These are phyloP conservation scores for Ulota crispa DNA, from an alignment of 225 moss, liverwort and hornwort genomes.

Conservation along the genomic window DNA sequence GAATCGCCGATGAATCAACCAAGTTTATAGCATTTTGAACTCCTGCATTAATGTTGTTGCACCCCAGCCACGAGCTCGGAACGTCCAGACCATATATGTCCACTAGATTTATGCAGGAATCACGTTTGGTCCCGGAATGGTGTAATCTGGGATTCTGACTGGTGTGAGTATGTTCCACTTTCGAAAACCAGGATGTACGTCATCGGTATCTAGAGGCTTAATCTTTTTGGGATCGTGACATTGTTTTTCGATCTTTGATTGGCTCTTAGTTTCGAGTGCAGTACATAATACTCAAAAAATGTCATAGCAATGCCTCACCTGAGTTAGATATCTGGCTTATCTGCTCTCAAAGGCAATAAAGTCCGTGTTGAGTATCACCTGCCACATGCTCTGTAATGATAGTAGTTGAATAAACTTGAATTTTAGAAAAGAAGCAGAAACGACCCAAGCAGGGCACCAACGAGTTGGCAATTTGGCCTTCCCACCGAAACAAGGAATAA, in stretches of 20 bases:
- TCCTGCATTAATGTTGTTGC: background rate
- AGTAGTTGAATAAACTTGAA: background rate
- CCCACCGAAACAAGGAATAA: background rate
- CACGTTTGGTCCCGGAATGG: background rate
- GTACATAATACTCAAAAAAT: background rate
- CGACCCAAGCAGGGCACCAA: background rate
- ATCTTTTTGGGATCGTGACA: background rate
- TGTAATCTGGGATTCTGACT: conserved; percentile 4
- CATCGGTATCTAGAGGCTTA: conserved; percentile 9
- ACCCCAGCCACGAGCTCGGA: background rate
- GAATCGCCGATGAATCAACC: conserved; percentile 46
- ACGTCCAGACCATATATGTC: background rate
- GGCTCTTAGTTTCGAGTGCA: background rate
- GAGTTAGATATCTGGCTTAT: background rate
- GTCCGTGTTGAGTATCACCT: background rate
- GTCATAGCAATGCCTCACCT: background rate
- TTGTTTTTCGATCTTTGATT: background rate
- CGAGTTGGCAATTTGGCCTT: background rate
- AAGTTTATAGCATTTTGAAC: conserved; percentile 31
- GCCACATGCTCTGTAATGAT: background rate
- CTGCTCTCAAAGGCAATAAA: background rate
- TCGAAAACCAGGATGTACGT: conserved; percentile 12
- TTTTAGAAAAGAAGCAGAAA: background rate
- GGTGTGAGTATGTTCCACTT: conserved; percentile 14
- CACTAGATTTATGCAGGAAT: background rate